A percentile compares a stretch with the other conserved stretches of the same genome.
Conservation (phyloP, 805 yeast species). For the Nakazawaea ishiwadae region DNA sequence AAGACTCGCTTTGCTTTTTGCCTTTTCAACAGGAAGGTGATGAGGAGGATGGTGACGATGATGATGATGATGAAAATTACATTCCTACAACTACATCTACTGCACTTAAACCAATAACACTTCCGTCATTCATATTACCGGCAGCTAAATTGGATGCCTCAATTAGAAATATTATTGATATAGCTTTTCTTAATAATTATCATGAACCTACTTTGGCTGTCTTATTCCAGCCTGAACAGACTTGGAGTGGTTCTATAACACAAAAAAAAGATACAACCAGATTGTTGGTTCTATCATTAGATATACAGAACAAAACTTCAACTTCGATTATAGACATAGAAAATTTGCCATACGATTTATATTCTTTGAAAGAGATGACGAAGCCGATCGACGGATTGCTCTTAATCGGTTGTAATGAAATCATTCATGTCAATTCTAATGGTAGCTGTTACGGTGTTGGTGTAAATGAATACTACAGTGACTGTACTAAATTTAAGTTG, state of each 20-base stretch:
- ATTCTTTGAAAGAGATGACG: slow-evolving; percentile 56
- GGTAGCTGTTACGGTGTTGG: slow-evolving; percentile 64
- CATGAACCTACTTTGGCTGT: slow-evolving; percentile 80
- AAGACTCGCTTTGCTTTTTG: slow-evolving; percentile 66
- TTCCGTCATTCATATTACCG: slow-evolving; percentile 54
- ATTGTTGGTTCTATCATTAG: slow-evolving; percentile 64
- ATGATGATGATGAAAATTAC: slow-evolving; percentile 25
- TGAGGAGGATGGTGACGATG: slow-evolving; percentile 36
- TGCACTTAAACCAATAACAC: slow-evolving; percentile 28
- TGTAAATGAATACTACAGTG: slow-evolving; percentile 49
- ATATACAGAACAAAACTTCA: slow-evolving; percentile 49
- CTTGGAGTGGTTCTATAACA: slow-evolving; percentile 78
- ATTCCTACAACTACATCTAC: slow-evolving; percentile 13
- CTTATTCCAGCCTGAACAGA: slow-evolving; percentile 48
- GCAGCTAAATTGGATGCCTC: slow-evolving; percentile 52
- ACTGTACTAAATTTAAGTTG: slow-evolving; percentile 32
- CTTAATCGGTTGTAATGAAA: slow-evolving; percentile 67
- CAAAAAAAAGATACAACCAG: slow-evolving; percentile 57
- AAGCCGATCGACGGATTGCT: slow-evolving; percentile 67
- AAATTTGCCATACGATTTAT: slow-evolving; percentile 71
- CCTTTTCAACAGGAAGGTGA: slow-evolving; percentile 51
- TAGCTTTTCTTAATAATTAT: slow-evolving; percentile 68
- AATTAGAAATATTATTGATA: slow-evolving; percentile 61
- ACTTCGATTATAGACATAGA: slow-evolving; percentile 64
- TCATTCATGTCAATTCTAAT: slow-evolving; percentile 74